Conservation (phyloP, 2,329 filamentous ascomycete genomes). For the Penicillium aurantiogriseum region DNA sequence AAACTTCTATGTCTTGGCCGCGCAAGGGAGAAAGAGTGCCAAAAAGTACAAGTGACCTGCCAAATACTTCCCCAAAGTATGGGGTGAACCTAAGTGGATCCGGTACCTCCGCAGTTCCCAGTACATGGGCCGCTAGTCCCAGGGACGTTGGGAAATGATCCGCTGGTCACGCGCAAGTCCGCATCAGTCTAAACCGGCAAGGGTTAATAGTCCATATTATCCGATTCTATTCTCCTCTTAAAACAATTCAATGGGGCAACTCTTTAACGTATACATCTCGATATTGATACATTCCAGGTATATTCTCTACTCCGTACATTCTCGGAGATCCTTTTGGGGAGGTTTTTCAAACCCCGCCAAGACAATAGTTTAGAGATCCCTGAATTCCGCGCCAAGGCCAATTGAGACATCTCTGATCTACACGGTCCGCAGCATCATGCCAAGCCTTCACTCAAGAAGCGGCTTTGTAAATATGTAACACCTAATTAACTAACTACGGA, state of each 20-base stretch:
- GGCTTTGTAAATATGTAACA: background rate
- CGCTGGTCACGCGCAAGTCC: conserved; percentile 23
- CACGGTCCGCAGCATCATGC: conserved; percentile 11
- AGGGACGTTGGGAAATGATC: conserved; percentile 16
- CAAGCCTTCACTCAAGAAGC: conserved; percentile 8
- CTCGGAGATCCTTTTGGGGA: background rate
- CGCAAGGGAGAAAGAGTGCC: background rate
- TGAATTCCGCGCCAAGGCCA: conserved; percentile 20
- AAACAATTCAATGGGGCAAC: too few relatives aligned
- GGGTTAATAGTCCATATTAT: background rate
- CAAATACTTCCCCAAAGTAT: conserved; percentile 2
- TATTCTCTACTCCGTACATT: background rate
- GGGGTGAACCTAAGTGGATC: conserved; percentile 5
- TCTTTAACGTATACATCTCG: too few relatives aligned
- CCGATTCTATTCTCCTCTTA: too few relatives aligned
- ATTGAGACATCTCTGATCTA: conserved; percentile 9
- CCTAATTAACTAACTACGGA: too few relatives aligned
- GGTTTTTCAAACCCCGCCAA: conserved; percentile 8
- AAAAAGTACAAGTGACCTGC: too few relatives aligned
- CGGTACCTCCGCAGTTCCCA: background rate
- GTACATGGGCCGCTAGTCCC: background rate
- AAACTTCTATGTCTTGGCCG: conserved; percentile 1
- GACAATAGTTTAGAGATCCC: conserved; percentile 11
- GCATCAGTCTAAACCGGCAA: conserved; percentile 9
- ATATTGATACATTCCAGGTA: too few relatives aligned